Evolutionary conservation across 352 stramenopile genomes (phyloP).

Genomic region (Globisporangium radiosum): DNA sequence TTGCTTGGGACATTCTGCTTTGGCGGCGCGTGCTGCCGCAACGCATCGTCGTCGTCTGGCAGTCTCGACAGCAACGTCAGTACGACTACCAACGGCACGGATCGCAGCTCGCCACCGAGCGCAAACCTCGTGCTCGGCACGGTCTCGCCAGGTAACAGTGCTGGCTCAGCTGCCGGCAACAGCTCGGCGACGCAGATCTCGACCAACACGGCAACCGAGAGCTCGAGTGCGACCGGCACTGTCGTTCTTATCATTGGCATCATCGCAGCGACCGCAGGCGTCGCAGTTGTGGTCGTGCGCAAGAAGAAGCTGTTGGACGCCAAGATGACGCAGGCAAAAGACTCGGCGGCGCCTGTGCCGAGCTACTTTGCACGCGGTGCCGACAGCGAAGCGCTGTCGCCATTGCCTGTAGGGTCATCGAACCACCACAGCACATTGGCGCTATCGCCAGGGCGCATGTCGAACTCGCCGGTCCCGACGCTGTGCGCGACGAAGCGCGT

Average conservation of each 20-base stretch:
- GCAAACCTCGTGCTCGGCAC: conserved; percentile 18
- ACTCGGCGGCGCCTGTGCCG: conserved; percentile 20
- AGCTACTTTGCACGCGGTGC: conserved; percentile 32
- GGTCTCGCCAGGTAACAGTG: conserved; percentile 7
- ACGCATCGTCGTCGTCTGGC: conserved; percentile 15
- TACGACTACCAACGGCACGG: not conserved
- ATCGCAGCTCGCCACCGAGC: conserved; percentile 12
- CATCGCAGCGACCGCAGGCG: conserved; percentile 28
- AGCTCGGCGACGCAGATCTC: conserved; percentile 19
- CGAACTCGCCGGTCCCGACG: conserved; percentile 41
- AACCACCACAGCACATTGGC: conserved; percentile 1
- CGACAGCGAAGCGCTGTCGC: conserved; percentile 28
- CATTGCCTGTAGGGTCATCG: not conserved
- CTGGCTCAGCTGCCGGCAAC: conserved; percentile 4
- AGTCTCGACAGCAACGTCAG: not conserved
- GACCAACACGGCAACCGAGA: conserved; percentile 32
- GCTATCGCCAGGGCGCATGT: conserved; percentile 16
- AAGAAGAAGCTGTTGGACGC: conserved; percentile 43
- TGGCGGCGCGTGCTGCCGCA: conserved; percentile 46
- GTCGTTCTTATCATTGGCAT: conserved; percentile 45
- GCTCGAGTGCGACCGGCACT: conserved; percentile 29
- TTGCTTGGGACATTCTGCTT: conserved; percentile 56
- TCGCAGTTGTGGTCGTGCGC: conserved; percentile 46
- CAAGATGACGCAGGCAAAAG: conserved; percentile 36
- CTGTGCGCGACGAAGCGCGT: conserved; percentile 24